These are phyloP conservation scores for Epichloe coenophiala DNA, from an alignment of 2,329 filamentous ascomycete species.

Conservation along the genomic window DNA sequence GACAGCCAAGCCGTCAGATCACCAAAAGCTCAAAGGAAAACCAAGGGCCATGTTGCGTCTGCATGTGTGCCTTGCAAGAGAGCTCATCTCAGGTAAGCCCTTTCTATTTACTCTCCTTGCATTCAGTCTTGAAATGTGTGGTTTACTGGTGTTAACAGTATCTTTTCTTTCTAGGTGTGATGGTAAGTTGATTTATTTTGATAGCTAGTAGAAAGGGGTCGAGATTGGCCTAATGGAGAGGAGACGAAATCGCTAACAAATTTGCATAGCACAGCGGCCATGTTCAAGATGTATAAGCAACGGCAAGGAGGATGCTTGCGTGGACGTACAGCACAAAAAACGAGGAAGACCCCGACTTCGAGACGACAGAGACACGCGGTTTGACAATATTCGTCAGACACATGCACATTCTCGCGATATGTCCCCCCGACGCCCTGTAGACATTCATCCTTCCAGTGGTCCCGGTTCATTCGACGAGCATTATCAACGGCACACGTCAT, in stretches of 20 bases:
- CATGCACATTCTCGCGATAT: constrained; percentile 29
- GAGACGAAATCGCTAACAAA: constrained; percentile 18
- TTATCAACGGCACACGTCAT: constrained; percentile 32
- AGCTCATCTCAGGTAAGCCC: constrained; percentile 58
- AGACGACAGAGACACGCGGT: constrained; percentile 52
- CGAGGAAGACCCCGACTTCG: constrained; percentile 63
- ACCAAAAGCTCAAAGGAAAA: constrained; percentile 50
- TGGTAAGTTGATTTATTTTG: background rate
- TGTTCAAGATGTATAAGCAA: constrained; percentile 67
- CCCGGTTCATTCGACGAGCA: constrained; percentile 32
- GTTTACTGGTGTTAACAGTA: background rate
- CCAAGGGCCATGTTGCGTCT: constrained; percentile 71
- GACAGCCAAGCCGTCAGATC: constrained; percentile 37
- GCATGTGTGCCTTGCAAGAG: constrained; percentile 78
- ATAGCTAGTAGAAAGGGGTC: background rate
- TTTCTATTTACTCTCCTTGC: background rate
- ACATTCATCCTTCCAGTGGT: constrained; percentile 34
- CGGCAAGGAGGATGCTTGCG: constrained; percentile 66
- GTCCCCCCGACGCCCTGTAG: constrained; percentile 34
- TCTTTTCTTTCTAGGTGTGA: background rate
- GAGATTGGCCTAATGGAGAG: background rate
- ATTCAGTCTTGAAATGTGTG: background rate
- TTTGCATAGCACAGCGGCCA: constrained; percentile 51
- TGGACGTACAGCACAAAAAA: constrained; percentile 85
- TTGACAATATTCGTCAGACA: constrained; percentile 33